phyloP scores from a whole-genome alignment of 192 early-diverging fungal species.

The Coemansia sp. region DNA sequence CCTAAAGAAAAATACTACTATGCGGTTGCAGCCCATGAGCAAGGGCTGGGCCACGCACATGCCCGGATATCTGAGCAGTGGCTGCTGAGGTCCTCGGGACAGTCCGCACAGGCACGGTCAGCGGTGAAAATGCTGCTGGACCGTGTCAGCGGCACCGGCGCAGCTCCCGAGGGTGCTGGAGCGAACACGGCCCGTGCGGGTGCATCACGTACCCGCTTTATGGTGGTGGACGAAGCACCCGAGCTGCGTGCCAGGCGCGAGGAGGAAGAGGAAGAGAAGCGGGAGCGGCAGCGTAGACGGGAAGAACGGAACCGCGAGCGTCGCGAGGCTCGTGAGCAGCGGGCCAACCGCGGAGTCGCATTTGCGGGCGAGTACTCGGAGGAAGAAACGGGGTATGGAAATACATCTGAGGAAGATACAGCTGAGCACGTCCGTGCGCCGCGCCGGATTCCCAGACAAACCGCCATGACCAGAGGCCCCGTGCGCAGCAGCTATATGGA shows the following conservation, averaged over 20 bases:
- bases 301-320: constrained; percentile 44
- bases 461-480: not conserved
- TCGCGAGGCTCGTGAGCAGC: constrained; percentile 27
- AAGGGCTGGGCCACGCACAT: constrained; percentile 39
- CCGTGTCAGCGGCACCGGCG: constrained; percentile 5
- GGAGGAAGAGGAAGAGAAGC: constrained; percentile 37
- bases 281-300: constrained; percentile 42
- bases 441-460: constrained; percentile 10
- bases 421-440: constrained; percentile 13
- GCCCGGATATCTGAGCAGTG: constrained; percentile 47
- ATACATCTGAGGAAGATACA: constrained; percentile 8
- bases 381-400: constrained; percentile 11
- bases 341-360: constrained; percentile 9
- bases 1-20: constrained; percentile 28
- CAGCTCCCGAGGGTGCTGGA: no score
- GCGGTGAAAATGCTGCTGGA: constrained; percentile 17
- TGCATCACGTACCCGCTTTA: constrained; percentile 37
- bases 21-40: constrained; percentile 27
- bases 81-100: constrained; percentile 27
- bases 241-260: constrained; percentile 37
- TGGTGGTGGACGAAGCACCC: constrained; percentile 42
- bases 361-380: constrained; percentile 32
- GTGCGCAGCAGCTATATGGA: constrained; percentile 29
- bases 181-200: constrained; percentile 1
- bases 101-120: constrained; percentile 31